A percentile compares a stretch with the other conserved stretches of the same genome.
phyloP scores from a whole-genome alignment of 345 rosid genomes.

The Acer campestre region DNA sequence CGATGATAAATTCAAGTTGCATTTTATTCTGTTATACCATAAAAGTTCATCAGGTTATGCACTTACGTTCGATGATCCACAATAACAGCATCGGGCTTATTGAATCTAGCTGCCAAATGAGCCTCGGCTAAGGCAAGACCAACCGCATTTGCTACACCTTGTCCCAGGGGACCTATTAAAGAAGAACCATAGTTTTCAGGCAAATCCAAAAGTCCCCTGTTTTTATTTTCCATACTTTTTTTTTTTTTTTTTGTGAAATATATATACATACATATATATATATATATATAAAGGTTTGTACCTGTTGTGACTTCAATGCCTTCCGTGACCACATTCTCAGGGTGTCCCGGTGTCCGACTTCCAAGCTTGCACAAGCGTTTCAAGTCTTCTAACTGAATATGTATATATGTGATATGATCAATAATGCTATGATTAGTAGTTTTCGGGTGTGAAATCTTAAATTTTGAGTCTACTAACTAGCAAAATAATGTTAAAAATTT shows the following conservation, averaged over 20 bases:
- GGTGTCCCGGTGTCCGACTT: conserved; percentile 43
- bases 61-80: conserved; percentile 38
- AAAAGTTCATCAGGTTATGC: not conserved
- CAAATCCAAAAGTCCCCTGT: no score
- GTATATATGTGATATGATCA: not conserved
- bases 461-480: no score
- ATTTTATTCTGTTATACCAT: not conserved
- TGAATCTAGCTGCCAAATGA: conserved; percentile 43
- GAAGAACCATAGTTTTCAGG: not conserved
- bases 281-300: not conserved
- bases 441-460: no score
- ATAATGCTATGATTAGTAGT: not conserved
- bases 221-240: no score
- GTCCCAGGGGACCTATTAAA: conserved; percentile 43
- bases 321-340: conserved; percentile 38
- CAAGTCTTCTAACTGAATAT: conserved; percentile 32
- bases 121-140: conserved; percentile 46
- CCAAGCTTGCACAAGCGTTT: conserved; percentile 37
- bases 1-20: not conserved
- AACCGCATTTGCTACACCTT: conserved; percentile 47
- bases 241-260: no score
- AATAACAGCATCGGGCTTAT: conserved; percentile 37
- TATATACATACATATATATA: not conserved
- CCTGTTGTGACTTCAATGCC: conserved; percentile 52
- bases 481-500: no score